Conservation (phyloP, 805 yeast genomes). For the Candida namnaoensis region DNA sequence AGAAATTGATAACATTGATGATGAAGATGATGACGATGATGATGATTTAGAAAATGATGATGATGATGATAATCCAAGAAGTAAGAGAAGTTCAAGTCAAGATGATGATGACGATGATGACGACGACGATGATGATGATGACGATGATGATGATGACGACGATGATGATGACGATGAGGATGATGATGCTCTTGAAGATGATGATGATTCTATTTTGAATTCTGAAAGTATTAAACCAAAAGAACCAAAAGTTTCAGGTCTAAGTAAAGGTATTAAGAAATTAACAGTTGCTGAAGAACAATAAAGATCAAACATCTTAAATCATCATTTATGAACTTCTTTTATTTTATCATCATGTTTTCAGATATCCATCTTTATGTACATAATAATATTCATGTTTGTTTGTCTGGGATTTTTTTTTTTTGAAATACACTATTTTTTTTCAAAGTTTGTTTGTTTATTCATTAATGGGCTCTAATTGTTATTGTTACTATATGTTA, state of each 20-base stretch:
- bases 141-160: slow-evolving; percentile 37
- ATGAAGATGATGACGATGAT: slow-evolving; percentile 32
- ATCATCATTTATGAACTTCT: too few relatives aligned
- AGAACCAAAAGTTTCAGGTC: slow-evolving; percentile 7
- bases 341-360: too few relatives aligned
- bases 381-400: too few relatives aligned
- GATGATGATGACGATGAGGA: slow-evolving; percentile 31
- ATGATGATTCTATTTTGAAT: slow-evolving; percentile 2
- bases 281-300: slow-evolving; percentile 14
- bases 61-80: slow-evolving; percentile 37
- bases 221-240: background rate
- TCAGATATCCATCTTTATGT: too few relatives aligned
- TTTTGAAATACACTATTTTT: too few relatives aligned
- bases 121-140: slow-evolving; percentile 32
- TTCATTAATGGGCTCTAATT: too few relatives aligned
- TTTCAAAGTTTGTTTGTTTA: too few relatives aligned
- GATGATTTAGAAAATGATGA: slow-evolving; percentile 30
- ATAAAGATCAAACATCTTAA: too few relatives aligned
- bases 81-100: slow-evolving; percentile 3
- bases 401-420: too few relatives aligned
- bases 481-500: too few relatives aligned
- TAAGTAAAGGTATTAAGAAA: slow-evolving; percentile 16
- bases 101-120: slow-evolving; percentile 37
- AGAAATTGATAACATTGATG: slow-evolving; percentile 40
- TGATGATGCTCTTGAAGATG: slow-evolving; percentile 15